Percentiles rank a stretch among this genome's conserved stretches.
Evolutionary conservation across 2,329 filamentous ascomycete species (phyloP).

Genomic region (Arthrinium puccinioides): DNA sequence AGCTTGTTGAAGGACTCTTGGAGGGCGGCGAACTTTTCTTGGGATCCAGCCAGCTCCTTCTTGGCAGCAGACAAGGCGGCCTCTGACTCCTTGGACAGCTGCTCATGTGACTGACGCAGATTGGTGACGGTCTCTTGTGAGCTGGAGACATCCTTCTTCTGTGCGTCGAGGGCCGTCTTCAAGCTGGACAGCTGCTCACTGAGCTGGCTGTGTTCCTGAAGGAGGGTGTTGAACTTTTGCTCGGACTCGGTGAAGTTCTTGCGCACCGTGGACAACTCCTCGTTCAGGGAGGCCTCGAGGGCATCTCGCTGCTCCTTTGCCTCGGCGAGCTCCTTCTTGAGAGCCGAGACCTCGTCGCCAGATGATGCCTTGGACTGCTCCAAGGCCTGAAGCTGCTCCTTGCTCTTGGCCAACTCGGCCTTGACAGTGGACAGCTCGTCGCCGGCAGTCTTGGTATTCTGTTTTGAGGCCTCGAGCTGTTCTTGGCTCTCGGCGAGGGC

Average conservation of each 20-base stretch:
- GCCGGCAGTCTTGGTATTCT: no score
- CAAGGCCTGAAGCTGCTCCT: slow-evolving; percentile 6
- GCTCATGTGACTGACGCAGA: neutral
- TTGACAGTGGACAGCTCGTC: neutral
- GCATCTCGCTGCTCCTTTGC: slow-evolving; percentile 6
- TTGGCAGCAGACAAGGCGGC: slow-evolving; percentile 14
- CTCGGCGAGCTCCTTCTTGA: slow-evolving; percentile 14
- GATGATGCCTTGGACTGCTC: slow-evolving; percentile 19
- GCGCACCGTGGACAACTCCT: slow-evolving; percentile 16
- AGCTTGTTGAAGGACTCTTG: slow-evolving; percentile 15
- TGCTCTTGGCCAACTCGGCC: slow-evolving; percentile 12
- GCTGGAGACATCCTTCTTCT: slow-evolving; percentile 2
- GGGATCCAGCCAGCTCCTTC: slow-evolving; percentile 23
- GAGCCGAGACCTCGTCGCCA: slow-evolving; percentile 18
- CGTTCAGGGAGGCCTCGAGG: slow-evolving; percentile 10
- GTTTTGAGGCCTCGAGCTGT: slow-evolving; percentile 17
- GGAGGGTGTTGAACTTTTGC: slow-evolving; percentile 14
- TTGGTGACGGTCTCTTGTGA: neutral
- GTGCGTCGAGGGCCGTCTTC: neutral
- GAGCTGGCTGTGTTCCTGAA: slow-evolving; percentile 15
- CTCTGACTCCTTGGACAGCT: slow-evolving; percentile 1
- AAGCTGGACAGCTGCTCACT: slow-evolving; percentile 21
- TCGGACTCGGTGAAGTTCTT: slow-evolving; percentile 14
- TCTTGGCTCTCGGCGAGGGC: slow-evolving; percentile 24
- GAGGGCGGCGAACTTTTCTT: slow-evolving; percentile 26